Evolutionary conservation across 2,329 filamentous ascomycete genomes (phyloP).

Genomic region (Claviceps pazoutovae): DNA sequence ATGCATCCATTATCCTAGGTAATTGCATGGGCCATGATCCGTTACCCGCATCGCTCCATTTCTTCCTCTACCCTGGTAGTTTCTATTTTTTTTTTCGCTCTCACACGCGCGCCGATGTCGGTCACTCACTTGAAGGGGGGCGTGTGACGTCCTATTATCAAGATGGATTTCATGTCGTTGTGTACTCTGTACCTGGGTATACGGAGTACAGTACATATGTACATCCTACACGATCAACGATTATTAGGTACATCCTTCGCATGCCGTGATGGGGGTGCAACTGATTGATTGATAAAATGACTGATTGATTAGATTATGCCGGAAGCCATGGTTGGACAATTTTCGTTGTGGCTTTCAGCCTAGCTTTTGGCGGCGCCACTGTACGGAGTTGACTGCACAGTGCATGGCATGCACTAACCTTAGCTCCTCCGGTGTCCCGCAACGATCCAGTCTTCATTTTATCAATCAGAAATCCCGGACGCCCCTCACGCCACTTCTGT

Average conservation of each 20-base stretch:
- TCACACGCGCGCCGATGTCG: neutral
- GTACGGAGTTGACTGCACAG: no score
- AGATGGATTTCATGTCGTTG: no score
- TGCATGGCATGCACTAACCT: neutral
- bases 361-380: neutral
- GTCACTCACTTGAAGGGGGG: neutral
- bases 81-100: neutral
- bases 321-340: neutral
- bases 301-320: slow-evolving; percentile 1
- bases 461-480: neutral
- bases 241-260: neutral
- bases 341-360: neutral
- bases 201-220: neutral
- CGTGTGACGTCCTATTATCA: no score
- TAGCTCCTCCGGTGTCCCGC: neutral
- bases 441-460: neutral
- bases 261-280: neutral
- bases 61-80: neutral
- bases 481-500: neutral
- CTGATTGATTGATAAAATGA: neutral
- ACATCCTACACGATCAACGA: neutral
- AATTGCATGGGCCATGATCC: neutral
- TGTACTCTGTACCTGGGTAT: no score
- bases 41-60: neutral
- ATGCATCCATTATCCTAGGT: neutral